Percentiles rank a stretch among this genome's conserved stretches.
Evolutionary conservation across 306 rosid species (phyloP).

Genomic region (Dicorynia guianensis): DNA sequence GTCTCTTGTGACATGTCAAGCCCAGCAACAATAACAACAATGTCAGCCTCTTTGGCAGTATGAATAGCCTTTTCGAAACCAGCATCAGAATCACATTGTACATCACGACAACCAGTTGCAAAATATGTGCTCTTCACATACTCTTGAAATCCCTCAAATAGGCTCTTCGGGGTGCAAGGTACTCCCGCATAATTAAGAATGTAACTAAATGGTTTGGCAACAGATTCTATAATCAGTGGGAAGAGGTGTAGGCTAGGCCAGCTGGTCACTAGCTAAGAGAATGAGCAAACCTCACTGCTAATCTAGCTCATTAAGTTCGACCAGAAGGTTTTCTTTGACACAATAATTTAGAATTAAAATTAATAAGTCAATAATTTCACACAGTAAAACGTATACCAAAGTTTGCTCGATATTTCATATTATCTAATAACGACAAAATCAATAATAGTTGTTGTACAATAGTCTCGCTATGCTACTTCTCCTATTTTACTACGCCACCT

Average conservation of each 20-base stretch:
- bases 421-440: too few species aligned
- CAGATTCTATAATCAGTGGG: neutral
- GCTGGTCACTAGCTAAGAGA: too few species aligned
- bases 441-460: slow-evolving; percentile 33
- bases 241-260: too few species aligned
- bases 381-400: too few species aligned
- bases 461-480: too few species aligned
- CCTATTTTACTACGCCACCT: too few species aligned
- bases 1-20: slow-evolving; percentile 72
- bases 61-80: slow-evolving; percentile 70
- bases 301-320: too few species aligned
- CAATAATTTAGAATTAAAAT: too few species aligned
- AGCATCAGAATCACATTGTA: slow-evolving; percentile 61
- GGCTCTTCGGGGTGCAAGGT: slow-evolving; percentile 75
- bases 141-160: slow-evolving; percentile 61
- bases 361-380: too few species aligned
- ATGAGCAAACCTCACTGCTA: too few species aligned
- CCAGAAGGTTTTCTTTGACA: too few species aligned
- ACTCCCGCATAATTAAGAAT: slow-evolving; percentile 58
- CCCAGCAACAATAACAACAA: slow-evolving; percentile 75
- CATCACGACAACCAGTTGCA: slow-evolving; percentile 70
- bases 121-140: slow-evolving; percentile 49
- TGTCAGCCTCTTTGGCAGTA: slow-evolving; percentile 64
- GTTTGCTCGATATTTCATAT: too few species aligned
- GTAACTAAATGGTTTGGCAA: slow-evolving; percentile 13